Conservation (phyloP, 441 rosid genomes). For the Gossypium trilobum region DNA sequence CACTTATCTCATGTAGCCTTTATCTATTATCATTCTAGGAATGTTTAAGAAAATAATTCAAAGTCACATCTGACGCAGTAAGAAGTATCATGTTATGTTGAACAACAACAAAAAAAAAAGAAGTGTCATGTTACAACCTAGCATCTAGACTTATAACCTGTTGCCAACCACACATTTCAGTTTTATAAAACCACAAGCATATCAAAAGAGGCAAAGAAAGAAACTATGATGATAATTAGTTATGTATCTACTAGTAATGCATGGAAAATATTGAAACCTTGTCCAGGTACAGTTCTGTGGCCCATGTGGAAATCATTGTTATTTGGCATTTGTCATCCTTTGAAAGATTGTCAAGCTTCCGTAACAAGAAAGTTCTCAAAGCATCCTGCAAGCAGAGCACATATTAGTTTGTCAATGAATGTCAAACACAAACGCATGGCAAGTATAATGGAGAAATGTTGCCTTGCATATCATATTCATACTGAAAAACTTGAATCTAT, state of each 20-base stretch:
- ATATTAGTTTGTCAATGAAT: neutral
- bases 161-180: constrained; percentile 10
- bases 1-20: constrained; percentile 6
- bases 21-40: constrained; percentile 1
- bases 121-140: constrained; percentile 5
- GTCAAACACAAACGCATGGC: constrained; percentile 4
- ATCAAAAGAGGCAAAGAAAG: neutral
- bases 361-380: constrained; percentile 84
- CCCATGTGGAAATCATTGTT: constrained; percentile 99
- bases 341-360: constrained; percentile 87
- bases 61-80: neutral
- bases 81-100: neutral
- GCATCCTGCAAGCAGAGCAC: constrained; percentile 64
- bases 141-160: neutral
- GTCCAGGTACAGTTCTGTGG: constrained; percentile 94
- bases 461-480: neutral
- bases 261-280: constrained; percentile 54
- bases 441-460: neutral
- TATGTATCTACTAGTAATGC: constrained; percentile 14
- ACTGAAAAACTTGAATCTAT: neutral
- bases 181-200: constrained; percentile 1
- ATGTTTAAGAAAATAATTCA: neutral
- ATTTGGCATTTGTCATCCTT: constrained; percentile 95
- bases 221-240: neutral
- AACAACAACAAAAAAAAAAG: no score